Base-by-base conservation (phyloP, 1,139 yeast species). In the Magnusiomyces tetraspermus region DNA sequence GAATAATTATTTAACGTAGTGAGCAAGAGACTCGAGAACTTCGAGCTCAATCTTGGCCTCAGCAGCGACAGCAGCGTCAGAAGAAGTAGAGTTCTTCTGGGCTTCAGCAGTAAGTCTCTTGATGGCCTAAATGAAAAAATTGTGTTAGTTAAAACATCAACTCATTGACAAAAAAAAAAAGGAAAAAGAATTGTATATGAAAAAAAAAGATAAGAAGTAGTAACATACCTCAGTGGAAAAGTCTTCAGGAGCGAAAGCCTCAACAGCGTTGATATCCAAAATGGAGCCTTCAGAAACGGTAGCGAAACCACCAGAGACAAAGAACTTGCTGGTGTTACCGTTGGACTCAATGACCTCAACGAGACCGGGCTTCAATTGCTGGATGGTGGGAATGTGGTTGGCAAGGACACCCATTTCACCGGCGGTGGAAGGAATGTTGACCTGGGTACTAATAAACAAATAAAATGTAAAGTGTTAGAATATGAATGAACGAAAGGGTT, bases 381-480 rank as follows among this genome's bases (percentile, higher is more conserved):
- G 97, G 61, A 92, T 90, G 67, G 87, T 83, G 67, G 99, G 98
- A 68, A 92, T 96, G 80, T 92, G 99, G 77, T 88, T 85, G 66
- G 98, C 97, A 69, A 92, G 78, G 62, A 92, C 82, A 86, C 99
- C 99, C 73, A 92, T 82, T 70, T 87, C 95, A 71, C 99, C 99
- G 62, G 95, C 84, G 67, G 86, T 79, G 59, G 96, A 92, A 67
- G 99, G 98, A 65, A 92, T 78, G 76, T 92, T 92, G 63, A 94
- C 98, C 77, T 92, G 99, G 63, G 85, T 74, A 71, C 85, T 72
- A 71, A 73, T 60, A 71, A 31, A 46, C n/a, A n/a, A n/a, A n/a
- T n/a, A n/a, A n/a, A n/a, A n/a, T n/a, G n/a, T n/a, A n/a, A n/a
- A n/a, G n/a, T n/a, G n/a, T n/a, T n/a, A n/a, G n/a, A n/a, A n/a